These are phyloP conservation scores for Agapanthus africanus DNA, from an alignment of 106 monocot genomes.

Conservation along the genomic window DNA sequence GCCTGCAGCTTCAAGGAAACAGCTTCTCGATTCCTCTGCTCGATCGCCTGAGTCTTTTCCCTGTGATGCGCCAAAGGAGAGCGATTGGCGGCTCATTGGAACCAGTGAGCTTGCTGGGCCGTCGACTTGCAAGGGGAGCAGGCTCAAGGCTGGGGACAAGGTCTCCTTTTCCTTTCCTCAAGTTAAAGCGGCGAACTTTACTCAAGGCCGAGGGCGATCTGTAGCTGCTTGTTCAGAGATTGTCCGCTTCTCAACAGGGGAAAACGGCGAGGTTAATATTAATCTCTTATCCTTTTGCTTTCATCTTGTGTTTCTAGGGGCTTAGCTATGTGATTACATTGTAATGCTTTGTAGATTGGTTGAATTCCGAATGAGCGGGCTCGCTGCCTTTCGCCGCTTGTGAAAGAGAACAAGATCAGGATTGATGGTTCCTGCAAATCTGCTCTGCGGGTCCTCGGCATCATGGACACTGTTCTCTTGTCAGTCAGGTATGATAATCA, in stretches of 20 bases:
- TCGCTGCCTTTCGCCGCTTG: slow-evolving; percentile 69
- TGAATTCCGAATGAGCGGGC: slow-evolving; percentile 98
- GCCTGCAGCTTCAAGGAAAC: too few species aligned
- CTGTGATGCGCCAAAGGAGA: not conserved
- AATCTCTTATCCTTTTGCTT: not conserved
- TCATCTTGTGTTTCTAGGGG: too few species aligned
- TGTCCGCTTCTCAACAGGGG: slow-evolving; percentile 66
- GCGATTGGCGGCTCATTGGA: slow-evolving; percentile 72
- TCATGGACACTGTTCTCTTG: slow-evolving; percentile 77
- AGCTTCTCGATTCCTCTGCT: not conserved
- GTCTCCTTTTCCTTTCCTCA: slow-evolving; percentile 65
- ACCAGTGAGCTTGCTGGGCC: slow-evolving; percentile 52
- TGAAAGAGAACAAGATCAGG: slow-evolving; percentile 49
- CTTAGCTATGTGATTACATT: too few species aligned
- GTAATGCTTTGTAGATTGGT: slow-evolving; percentile 52
- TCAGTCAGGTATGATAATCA: slow-evolving; percentile 67
- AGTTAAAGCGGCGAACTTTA: too few species aligned
- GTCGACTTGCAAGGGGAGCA: slow-evolving; percentile 86
- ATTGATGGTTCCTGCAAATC: slow-evolving; percentile 54
- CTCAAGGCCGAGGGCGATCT: slow-evolving; percentile 14
- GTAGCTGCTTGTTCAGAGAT: slow-evolving; percentile 64
- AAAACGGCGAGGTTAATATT: slow-evolving; percentile 53
- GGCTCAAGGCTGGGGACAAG: slow-evolving; percentile 44
- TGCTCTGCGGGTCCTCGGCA: slow-evolving; percentile 50
- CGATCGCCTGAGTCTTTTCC: not conserved